Base-by-base conservation (phyloP, 2,329 filamentous ascomycete genomes). In the Tolypocladium amazonense region DNA sequence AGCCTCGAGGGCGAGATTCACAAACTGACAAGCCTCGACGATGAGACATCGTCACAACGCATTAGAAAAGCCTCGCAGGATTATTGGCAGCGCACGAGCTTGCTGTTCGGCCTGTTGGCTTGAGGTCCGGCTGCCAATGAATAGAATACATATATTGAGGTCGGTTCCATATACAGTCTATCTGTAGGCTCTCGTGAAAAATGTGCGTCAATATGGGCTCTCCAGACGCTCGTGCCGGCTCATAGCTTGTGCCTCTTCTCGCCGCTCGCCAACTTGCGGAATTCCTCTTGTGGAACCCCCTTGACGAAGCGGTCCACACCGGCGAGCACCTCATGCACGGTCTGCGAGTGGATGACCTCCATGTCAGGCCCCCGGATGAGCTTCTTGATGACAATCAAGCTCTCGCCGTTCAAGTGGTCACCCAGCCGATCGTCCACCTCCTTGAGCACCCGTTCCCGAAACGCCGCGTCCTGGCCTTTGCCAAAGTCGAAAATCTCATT, bases 201-300 rank as follows among this genome's bases (percentile, higher is more conserved):
- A 37, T 37, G 4, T n/a, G 8, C 11, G 4, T 11, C 4, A 14
- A 15, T 25, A 23, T 15, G 30, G 20, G 50, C 30, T 33, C 30
- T 37, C 20, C 9, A 37, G 30, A 23, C 30, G 30, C 30, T 53
- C 30, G 20, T 20, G 30, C 50, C 20, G 20, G 12, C 50, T 64
- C 79, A 96, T 72, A 97, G 76, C 79, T 97, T 97, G 77, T 99
- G 94, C 71, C 87, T 90, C 84, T 97, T 97, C 81, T 94, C 85
- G 15, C 93, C 92, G 63, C 80, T 85, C 1, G 91, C 91, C 70
- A 97, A 77, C 80, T 89, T 92, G 68, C 81, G 77, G 71, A 97
- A 97, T 79, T 97, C 90, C 72, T 88, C 82, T 79, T 97, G 92
- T 25, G 94, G 94, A 52, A 92, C 80, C 0, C 92, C 92, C 62